Evolutionary conservation across 768 basidiomycete genomes (phyloP).

Genomic region (Grammothele lineata): DNA sequence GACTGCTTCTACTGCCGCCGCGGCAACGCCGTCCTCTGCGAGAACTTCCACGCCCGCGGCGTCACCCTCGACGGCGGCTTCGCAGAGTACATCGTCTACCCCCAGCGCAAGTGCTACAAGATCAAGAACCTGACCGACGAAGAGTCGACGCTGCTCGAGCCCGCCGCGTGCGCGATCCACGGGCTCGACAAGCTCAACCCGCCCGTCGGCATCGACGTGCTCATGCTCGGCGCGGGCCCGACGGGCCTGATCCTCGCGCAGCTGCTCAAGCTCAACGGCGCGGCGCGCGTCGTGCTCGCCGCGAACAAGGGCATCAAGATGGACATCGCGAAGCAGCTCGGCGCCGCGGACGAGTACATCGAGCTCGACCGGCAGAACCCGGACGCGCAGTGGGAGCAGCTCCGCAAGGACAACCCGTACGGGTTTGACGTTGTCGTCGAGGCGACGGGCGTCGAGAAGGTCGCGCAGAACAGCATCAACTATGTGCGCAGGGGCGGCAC

Average conservation of each 20-base stretch:
- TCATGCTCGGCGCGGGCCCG: conserved; percentile 84
- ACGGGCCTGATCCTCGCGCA: conserved; percentile 88
- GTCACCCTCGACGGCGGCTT: conserved; percentile 84
- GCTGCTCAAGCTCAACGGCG: conserved; percentile 84
- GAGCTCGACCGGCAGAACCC: conserved; percentile 78
- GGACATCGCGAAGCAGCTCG: conserved; percentile 74
- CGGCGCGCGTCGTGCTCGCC: conserved; percentile 73
- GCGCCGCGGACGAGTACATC: conserved; percentile 81
- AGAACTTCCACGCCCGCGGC: conserved; percentile 78
- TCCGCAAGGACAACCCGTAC: conserved; percentile 79
- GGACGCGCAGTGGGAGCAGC: conserved; percentile 72
- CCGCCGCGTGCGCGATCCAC: conserved; percentile 89
- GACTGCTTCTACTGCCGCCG: conserved; percentile 86
- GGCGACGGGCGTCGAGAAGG: conserved; percentile 80
- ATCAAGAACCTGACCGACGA: conserved; percentile 84
- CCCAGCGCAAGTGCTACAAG: conserved; percentile 79
- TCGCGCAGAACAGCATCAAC: conserved; percentile 84
- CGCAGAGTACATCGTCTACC: conserved; percentile 81
- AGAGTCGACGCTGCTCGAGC: conserved; percentile 85
- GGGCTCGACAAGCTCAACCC: conserved; percentile 86
- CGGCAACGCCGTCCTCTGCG: conserved; percentile 76
- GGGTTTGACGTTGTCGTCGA: conserved; percentile 71
- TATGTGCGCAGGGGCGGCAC: conserved; percentile 88
- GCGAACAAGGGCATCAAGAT: conserved; percentile 92
- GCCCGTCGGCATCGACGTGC: conserved; percentile 79